Percentiles rank a stretch among this genome's conserved stretches.
phyloP scores from a whole-genome alignment of 441 rosid genomes.

The Corymbia citriodora region DNA sequence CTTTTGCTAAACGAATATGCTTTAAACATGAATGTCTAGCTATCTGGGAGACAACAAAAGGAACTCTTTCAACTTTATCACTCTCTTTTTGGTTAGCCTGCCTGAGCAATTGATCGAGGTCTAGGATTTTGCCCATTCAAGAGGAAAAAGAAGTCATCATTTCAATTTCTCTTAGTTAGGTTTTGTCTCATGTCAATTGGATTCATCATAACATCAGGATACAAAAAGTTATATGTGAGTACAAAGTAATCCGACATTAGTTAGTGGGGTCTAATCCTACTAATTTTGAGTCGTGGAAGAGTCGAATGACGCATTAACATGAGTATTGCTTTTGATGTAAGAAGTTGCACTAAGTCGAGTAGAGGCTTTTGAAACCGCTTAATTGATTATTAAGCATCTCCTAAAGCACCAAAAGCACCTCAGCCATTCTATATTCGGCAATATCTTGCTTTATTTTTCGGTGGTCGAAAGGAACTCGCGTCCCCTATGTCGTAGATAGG shows the following conservation, averaged over 20 bases:
- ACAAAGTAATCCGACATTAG: background rate
- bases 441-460: background rate
- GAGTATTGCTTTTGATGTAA: background rate
- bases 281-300: background rate
- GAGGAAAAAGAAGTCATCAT: background rate
- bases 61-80: background rate
- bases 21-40: background rate
- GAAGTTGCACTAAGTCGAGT: background rate
- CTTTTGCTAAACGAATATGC: background rate
- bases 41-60: background rate
- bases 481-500: background rate
- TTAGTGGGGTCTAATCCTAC: background rate
- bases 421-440: background rate
- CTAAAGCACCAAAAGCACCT: background rate
- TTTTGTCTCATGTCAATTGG: accelerated
- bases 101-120: background rate
- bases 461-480: background rate
- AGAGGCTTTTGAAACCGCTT: no score
- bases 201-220: background rate
- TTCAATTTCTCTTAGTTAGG: background rate
- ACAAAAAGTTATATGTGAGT: background rate
- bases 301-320: background rate
- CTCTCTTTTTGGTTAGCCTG: background rate
- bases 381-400: no score
- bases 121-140: no score